A percentile compares a stretch with the other conserved stretches of the same genome.
Conservation (phyloP, 768 basidiomycete genomes). For the Mycena olivaceomarginata region DNA sequence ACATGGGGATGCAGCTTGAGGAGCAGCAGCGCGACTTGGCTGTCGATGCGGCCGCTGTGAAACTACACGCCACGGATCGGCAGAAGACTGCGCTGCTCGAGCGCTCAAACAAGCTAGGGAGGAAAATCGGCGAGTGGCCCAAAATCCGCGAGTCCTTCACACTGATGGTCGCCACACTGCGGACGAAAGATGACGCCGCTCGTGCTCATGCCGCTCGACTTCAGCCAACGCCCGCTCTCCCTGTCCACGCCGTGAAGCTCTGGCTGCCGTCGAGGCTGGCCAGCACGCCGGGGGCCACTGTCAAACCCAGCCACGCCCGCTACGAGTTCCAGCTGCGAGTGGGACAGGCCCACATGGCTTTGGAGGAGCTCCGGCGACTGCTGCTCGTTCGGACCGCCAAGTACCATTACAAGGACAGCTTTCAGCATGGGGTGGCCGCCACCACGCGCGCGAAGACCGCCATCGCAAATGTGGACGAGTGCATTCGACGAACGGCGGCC, state of each 20-base stretch:
- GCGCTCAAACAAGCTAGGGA: slow-evolving; percentile 13
- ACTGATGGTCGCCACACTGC: not conserved
- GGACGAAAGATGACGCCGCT: not conserved
- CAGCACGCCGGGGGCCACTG: not conserved
- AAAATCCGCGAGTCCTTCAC: slow-evolving; percentile 9
- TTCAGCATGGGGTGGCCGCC: slow-evolving; percentile 44
- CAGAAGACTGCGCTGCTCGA: slow-evolving; percentile 7
- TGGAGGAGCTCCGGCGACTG: slow-evolving; percentile 45
- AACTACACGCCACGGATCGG: not conserved
- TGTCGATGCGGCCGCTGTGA: not conserved
- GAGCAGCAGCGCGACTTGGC: slow-evolving; percentile 15
- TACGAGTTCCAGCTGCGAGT: slow-evolving; percentile 48
- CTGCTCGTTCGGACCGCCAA: slow-evolving; percentile 46
- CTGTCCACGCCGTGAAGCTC: slow-evolving; percentile 25
- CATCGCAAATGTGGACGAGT: slow-evolving; percentile 39
- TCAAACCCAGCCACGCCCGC: slow-evolving; percentile 27
- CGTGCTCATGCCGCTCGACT: not conserved
- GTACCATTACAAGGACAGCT: slow-evolving; percentile 45
- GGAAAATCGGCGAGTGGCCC: slow-evolving; percentile 8
- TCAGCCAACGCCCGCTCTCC: not conserved
- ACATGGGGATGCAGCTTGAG: slow-evolving; percentile 20
- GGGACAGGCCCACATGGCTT: slow-evolving; percentile 50
- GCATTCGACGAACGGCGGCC: slow-evolving; percentile 35
- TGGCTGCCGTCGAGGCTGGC: slow-evolving; percentile 50
- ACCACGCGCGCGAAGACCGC: slow-evolving; percentile 47